Base-by-base conservation (phyloP, 2,329 filamentous ascomycete species). In the Didymella lethalis region DNA sequence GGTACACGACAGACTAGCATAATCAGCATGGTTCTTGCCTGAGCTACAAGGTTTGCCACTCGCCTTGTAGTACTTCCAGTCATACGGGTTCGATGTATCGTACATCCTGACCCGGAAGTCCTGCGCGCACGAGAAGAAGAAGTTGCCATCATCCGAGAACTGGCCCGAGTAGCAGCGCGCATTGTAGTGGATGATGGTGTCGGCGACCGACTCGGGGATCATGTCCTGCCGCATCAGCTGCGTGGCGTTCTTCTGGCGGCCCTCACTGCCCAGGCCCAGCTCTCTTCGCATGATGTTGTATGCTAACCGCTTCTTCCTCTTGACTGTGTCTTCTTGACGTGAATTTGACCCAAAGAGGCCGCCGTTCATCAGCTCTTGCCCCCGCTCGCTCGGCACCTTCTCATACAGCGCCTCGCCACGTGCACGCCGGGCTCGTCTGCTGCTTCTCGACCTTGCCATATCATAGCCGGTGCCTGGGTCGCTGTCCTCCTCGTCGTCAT, bases 81-180 rank as follows among this genome's bases (percentile, higher is more conserved):
- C 86, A 77, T 95, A 96, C 0, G 94, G 93, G 68, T 97, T 97
- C 1, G 91, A 93, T 0, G 95, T 98, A 76, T 98, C 94, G 78
- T 98, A 99, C 91, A 99, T 93, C 52, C 93, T 90, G 10, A 99
- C 93, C 67, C 88, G 90, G 80, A 97, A 97, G 77, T 98, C 93
- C 77, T 97, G 92, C 10, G 90, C 90, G 71, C 91, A 95, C 6
- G 90, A 89, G 74, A 94, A 98, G 81, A 97, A 98, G 81, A 98
- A 98, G 77, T 97, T 96, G 26, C 95, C 95, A 69, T 99, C 95
- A 64, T 96, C 91, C 0, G 92, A 97, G 75, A 98, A 99, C 74
- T 98, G 94, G 1, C 95, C 95, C 3, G 92, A 97, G 73, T 98
- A 98, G 52, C 95, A 93, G 40, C 92, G 88, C 5, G 89, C 85